Evolutionary conservation across 2,329 filamentous ascomycete genomes (phyloP), one percentile per base, ranked within the genome.

Genomic region (Colletotrichum kahawae): DNA sequence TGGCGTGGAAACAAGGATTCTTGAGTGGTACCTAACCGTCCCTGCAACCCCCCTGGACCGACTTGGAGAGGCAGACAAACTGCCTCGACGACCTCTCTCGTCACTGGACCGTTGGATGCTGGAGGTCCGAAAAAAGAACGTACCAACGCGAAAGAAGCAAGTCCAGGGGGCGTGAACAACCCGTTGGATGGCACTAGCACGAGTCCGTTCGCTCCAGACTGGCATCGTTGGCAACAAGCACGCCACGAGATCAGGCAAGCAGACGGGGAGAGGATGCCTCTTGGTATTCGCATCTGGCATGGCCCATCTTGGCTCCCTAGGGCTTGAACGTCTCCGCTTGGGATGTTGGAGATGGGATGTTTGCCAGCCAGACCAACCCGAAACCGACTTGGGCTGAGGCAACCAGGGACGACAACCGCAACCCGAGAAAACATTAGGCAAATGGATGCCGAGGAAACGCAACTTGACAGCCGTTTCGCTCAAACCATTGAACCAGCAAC

Each of bases 371-470:
- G 34, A n/a, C 57, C 57, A 62, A 21, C 43, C 54, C 72, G 57
- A 75, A 72, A 63, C 38, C n/a, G 62, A 33, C 62, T 18, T 67
- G 33, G 43, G 43, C 31, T 60, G 56, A 48, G 24, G 64, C 38
- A 62, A 62, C 36, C 67, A 66, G 62, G 60, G 62, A 69, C 54
- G 24, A 34, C 62, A 67, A 36, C 71, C 64, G 48, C 67, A 70
- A n/a, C 36, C 36, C 21, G 66, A 38, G 9, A 18, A 48, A n/a
- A 33, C 56, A 54, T 63, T 13, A 70, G 71, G 48, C 60, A 65
- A 66, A 27, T 70, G 60, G 67, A 34, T 67, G 71, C 56, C 33
- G 62, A 71, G 71, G 62, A 67, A 71, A 74, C 72, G 62, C 54
- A 56, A 48, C n/a, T 36, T 33, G 34, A 21, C 59, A 27, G 21